Evolutionary conservation across 768 basidiomycete species (phyloP).

Genomic region (Pisolithus orientalis): DNA sequence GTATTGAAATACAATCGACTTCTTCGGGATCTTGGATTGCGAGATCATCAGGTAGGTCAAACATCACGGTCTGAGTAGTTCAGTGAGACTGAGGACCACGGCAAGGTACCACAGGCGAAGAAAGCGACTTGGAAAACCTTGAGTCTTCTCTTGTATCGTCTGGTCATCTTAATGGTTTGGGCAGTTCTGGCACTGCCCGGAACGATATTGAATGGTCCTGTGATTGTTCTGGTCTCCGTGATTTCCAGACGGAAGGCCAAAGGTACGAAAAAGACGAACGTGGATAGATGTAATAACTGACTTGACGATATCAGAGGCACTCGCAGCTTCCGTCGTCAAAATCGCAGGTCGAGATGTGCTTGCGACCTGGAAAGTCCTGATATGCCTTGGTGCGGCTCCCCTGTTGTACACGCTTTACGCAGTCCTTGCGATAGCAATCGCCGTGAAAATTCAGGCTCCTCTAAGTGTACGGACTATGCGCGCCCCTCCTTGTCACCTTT

Average conservation of each 20-base stretch:
- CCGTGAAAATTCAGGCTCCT: constrained; percentile 59
- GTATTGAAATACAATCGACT: constrained; percentile 88
- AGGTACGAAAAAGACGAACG: constrained; percentile 38
- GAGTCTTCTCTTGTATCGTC: constrained; percentile 76
- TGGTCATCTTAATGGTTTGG: constrained; percentile 76
- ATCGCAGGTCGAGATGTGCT: constrained; percentile 93
- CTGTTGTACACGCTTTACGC: constrained; percentile 83
- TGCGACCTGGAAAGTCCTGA: constrained; percentile 95
- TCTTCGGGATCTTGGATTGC: constrained; percentile 81
- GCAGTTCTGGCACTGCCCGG: constrained; percentile 82
- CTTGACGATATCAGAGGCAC: constrained; percentile 60
- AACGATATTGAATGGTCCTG: constrained; percentile 84
- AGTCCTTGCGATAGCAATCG: constrained; percentile 70
- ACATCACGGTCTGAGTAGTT: background rate
- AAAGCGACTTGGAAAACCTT: constrained; percentile 84
- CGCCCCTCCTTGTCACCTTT: constrained; percentile 70
- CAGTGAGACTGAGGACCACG: background rate
- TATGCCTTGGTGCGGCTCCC: constrained; percentile 87
- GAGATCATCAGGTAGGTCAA: constrained; percentile 78
- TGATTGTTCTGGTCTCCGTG: constrained; percentile 85
- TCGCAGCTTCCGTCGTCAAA: constrained; percentile 93
- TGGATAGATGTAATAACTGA: background rate
- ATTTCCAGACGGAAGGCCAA: constrained; percentile 87
- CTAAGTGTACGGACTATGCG: constrained; percentile 59
- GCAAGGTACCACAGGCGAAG: constrained; percentile 79